phyloP scores from a whole-genome alignment of 768 basidiomycete species.

The Pulveroboletus sp. region DNA sequence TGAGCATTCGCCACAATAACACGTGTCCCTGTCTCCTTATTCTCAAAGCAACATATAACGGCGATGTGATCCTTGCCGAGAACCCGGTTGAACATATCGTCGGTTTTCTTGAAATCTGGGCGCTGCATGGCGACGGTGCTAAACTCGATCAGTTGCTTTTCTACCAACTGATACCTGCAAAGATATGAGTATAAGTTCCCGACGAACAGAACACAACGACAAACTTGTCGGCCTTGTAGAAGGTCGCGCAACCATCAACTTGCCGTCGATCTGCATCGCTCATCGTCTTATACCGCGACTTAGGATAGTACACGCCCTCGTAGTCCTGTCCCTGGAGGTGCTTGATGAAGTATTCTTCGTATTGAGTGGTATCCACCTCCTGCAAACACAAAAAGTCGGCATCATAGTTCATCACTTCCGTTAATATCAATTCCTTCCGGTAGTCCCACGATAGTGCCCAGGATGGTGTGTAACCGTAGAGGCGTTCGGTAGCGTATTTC shows the following conservation, averaged over 20 bases:
- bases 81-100: constrained; percentile 99
- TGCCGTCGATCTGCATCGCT: constrained; percentile 73
- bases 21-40: constrained; percentile 79
- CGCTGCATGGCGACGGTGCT: constrained; percentile 89
- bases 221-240: constrained; percentile 86
- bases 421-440: constrained; percentile 80
- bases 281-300: constrained; percentile 93
- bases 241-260: constrained; percentile 96
- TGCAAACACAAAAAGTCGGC: constrained; percentile 93
- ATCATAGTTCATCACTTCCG: constrained; percentile 75
- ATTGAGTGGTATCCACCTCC: constrained; percentile 90
- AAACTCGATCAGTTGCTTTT: constrained; percentile 92
- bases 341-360: constrained; percentile 84
- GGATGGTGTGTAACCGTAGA: constrained; percentile 94
- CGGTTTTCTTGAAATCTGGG: constrained; percentile 92
- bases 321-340: constrained; percentile 72
- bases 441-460: constrained; percentile 98
- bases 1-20: constrained; percentile 89
- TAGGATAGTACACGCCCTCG: constrained; percentile 88
- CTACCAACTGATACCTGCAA: constrained; percentile 82
- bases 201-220: constrained; percentile 29
- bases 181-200: constrained; percentile 2
- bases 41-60: constrained; percentile 81
- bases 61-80: constrained; percentile 93
- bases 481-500: constrained; percentile 75